These are phyloP conservation scores for Tubosaeta sp. DNA, from an alignment of 768 basidiomycete genomes.

Conservation along the genomic window DNA sequence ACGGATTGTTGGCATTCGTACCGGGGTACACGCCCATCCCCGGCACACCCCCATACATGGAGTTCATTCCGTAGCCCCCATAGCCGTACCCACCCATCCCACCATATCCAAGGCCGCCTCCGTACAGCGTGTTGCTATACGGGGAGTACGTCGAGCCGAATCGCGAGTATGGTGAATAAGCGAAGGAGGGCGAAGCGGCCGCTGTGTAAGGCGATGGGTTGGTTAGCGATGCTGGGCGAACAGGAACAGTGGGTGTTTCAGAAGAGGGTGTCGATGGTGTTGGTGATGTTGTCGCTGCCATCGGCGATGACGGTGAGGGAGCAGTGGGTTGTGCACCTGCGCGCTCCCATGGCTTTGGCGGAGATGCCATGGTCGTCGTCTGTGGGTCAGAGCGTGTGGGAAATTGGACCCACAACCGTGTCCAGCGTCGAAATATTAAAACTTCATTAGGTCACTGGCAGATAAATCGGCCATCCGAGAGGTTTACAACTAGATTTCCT, in stretches of 20 bases:
- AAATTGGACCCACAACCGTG: constrained; percentile 8
- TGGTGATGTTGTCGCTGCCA: constrained; percentile 11
- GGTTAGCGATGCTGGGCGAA: constrained; percentile 54
- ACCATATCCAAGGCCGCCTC: constrained; percentile 36
- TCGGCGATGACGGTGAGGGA: constrained; percentile 17
- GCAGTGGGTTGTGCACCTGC: constrained; percentile 37
- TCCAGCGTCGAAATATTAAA: too few relatives aligned
- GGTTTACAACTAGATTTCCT: too few relatives aligned
- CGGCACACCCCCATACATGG: constrained; percentile 37
- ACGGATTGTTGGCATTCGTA: constrained; percentile 50
- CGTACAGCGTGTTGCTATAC: constrained; percentile 29
- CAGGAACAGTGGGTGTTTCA: constrained; percentile 49
- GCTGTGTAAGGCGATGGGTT: constrained; percentile 35
- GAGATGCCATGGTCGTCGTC: constrained; percentile 60
- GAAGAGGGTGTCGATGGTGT: constrained; percentile 16
- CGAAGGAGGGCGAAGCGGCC: constrained; percentile 42
- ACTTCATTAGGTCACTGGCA: too few relatives aligned
- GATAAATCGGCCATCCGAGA: too few relatives aligned
- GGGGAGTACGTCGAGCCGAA: constrained; percentile 35
- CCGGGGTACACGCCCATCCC: constrained; percentile 37
- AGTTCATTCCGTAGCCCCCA: constrained; percentile 49
- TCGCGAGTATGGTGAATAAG: constrained; percentile 43
- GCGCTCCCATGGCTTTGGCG: constrained; percentile 89
- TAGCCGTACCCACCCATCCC: constrained; percentile 43
- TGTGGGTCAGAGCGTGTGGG: constrained; percentile 9